These are phyloP conservation scores for Kurtzmaniella quercitrusa DNA, from an alignment of 1,139 yeast species.

Conservation along the genomic window DNA sequence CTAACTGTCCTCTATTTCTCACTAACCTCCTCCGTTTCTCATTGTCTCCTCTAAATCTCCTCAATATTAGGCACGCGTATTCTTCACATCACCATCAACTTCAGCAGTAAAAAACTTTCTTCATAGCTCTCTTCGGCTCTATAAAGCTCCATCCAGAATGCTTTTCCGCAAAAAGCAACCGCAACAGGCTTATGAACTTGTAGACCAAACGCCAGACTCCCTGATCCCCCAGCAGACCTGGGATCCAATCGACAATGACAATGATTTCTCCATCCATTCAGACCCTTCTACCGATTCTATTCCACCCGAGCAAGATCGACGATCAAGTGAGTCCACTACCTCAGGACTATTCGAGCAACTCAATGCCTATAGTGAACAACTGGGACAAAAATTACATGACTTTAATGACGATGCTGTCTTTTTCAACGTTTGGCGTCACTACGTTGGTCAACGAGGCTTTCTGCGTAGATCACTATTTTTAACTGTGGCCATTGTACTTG, in stretches of 20 bases:
- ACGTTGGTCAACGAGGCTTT: background rate
- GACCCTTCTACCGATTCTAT: constrained; percentile 7
- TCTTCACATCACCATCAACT: no score
- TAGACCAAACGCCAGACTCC: constrained; percentile 3
- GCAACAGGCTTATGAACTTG: constrained; percentile 7
- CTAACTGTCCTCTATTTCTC: no score
- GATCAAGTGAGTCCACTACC: constrained; percentile 14
- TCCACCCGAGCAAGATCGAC: background rate
- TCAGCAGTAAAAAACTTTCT: no score
- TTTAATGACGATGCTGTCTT: constrained; percentile 4
- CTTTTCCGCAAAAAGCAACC: background rate
- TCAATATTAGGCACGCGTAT: no score
- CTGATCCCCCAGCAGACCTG: background rate
- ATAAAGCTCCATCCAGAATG: background rate
- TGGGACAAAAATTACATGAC: constrained; percentile 2
- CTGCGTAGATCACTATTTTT: background rate
- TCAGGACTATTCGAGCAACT: constrained; percentile 31
- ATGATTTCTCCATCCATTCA: background rate
- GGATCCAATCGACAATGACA: background rate
- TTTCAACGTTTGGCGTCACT: constrained; percentile 3
- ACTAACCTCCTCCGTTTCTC: no score
- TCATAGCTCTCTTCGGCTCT: no score
- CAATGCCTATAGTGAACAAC: constrained; percentile 13
- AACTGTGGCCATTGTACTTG: background rate
- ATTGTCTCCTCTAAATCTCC: no score